phyloP scores from a whole-genome alignment of 805 yeast genomes.

The Starmerella roubikii region DNA sequence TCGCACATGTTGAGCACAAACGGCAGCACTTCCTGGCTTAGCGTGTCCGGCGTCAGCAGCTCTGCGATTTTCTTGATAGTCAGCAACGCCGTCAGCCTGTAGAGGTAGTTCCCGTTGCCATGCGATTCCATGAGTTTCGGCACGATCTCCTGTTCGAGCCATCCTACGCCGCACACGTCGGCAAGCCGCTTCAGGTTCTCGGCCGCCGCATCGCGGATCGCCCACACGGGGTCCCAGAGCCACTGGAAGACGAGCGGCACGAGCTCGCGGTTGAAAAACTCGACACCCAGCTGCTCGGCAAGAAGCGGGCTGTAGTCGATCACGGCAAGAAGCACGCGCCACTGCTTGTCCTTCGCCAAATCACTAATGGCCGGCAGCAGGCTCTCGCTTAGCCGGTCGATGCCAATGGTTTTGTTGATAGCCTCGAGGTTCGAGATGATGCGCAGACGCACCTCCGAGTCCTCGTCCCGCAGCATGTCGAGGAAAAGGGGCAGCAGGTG shows the following conservation, averaged over 20 bases:
- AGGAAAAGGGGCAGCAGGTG: conserved; percentile 75
- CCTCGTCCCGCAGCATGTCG: conserved; percentile 91
- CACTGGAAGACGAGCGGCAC: conserved; percentile 89
- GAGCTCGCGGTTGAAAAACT: conserved; percentile 82
- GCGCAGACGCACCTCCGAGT: conserved; percentile 88
- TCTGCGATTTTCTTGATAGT: conserved; percentile 74
- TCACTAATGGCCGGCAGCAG: conserved; percentile 92
- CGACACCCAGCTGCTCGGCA: conserved; percentile 87
- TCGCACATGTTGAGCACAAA: conserved; percentile 55
- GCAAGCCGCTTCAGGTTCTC: conserved; percentile 66
- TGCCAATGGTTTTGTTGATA: conserved; percentile 90
- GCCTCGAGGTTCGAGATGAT: conserved; percentile 83
- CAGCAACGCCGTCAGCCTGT: conserved; percentile 80
- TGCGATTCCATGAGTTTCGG: conserved; percentile 54
- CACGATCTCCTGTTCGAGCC: conserved; percentile 82
- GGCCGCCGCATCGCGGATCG: conserved; percentile 94
- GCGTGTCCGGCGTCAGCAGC: conserved; percentile 46
- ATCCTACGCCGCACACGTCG: conserved; percentile 75
- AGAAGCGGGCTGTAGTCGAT: conserved; percentile 91
- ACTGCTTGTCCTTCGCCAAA: conserved; percentile 87
- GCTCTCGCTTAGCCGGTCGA: conserved; percentile 71
- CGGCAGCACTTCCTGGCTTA: conserved; percentile 58
- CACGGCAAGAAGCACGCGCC: conserved; percentile 96
- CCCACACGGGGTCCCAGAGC: conserved; percentile 96
- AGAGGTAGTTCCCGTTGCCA: conserved; percentile 57